A percentile compares a stretch with the other conserved stretches of the same genome.
Conservation (phyloP, 805 yeast species). For the Priceomyces castillae region DNA sequence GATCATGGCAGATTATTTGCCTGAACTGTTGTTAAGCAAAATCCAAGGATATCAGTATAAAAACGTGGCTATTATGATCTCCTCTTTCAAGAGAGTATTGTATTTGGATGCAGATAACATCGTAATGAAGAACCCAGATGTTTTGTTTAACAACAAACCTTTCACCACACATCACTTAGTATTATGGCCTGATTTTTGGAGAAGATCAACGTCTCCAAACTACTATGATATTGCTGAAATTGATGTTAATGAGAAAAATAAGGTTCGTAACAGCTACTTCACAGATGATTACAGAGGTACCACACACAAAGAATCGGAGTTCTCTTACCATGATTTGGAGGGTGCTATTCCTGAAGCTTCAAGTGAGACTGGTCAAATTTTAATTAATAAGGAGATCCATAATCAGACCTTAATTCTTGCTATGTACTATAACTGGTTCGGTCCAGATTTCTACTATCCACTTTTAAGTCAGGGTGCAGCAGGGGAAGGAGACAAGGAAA, state of each 20-base stretch:
- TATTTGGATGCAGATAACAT: slow-evolving; percentile 41
- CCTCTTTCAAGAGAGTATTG: slow-evolving; percentile 34
- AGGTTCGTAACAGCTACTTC: slow-evolving; percentile 27
- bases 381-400: slow-evolving; percentile 33
- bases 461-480: slow-evolving; percentile 41
- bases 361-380: slow-evolving; percentile 39
- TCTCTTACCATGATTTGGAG: slow-evolving; percentile 26
- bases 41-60: slow-evolving; percentile 35
- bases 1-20: slow-evolving; percentile 49
- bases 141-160: slow-evolving; percentile 32
- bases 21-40: slow-evolving; percentile 17
- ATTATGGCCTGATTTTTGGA: slow-evolving; percentile 44
- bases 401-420: slow-evolving; percentile 30
- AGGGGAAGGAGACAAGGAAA: slow-evolving; percentile 44
- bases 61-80: slow-evolving; percentile 34
- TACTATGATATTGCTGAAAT: slow-evolving; percentile 35
- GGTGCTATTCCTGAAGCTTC: slow-evolving; percentile 37
- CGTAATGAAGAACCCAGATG: slow-evolving; percentile 36
- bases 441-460: slow-evolving; percentile 37
- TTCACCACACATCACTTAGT: slow-evolving; percentile 26
- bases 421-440: slow-evolving; percentile 37
- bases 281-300: slow-evolving; percentile 25
- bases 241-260: slow-evolving; percentile 16
- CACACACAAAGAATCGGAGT: slow-evolving; percentile 7
- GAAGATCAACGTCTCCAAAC: slow-evolving; percentile 37